phyloP scores from a whole-genome alignment of 495 filamentous ascomycete species.

The Pyrenopolyporus hunteri region DNA sequence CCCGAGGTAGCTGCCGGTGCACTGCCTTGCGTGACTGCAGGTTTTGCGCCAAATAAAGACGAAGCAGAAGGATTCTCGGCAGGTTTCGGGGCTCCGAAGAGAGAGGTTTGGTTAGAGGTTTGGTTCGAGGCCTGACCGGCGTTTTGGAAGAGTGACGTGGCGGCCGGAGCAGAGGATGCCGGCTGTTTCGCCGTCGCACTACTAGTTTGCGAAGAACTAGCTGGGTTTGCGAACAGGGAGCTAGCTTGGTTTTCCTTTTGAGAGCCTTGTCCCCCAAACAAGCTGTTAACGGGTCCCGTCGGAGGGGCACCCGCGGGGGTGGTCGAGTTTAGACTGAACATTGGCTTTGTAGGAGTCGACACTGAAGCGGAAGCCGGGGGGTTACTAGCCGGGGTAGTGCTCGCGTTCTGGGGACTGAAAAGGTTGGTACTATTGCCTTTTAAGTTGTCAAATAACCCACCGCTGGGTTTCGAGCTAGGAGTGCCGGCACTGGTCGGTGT shows the following conservation, averaged over 20 bases:
- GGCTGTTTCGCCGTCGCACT: slow-evolving; percentile 23
- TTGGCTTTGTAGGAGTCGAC: slow-evolving; percentile 44
- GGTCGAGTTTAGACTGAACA: slow-evolving; percentile 62
- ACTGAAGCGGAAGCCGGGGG: slow-evolving; percentile 15
- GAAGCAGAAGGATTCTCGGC: slow-evolving; percentile 22
- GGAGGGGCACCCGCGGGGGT: slow-evolving; percentile 71
- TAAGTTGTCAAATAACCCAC: slow-evolving; percentile 51
- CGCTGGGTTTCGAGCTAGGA: slow-evolving; percentile 45
- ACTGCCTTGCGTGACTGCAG: slow-evolving; percentile 18
- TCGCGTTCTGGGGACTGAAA: slow-evolving; percentile 51
- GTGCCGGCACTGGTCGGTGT: slow-evolving; percentile 14
- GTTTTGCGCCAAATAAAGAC: slow-evolving; percentile 30
- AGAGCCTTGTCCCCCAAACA: slow-evolving; percentile 32
- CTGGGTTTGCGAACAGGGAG: slow-evolving; percentile 23
- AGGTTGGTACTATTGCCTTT: slow-evolving; percentile 29
- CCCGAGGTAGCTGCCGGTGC: slow-evolving; percentile 1
- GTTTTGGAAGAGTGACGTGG: slow-evolving; percentile 25
- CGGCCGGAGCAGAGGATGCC: slow-evolving; percentile 9
- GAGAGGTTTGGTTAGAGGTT: background rate
- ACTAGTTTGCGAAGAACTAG: slow-evolving; percentile 14
- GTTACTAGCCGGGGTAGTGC: slow-evolving; percentile 46
- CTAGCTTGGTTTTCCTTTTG: slow-evolving; percentile 25
- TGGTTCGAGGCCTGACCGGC: slow-evolving; percentile 19
- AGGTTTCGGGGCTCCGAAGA: slow-evolving; percentile 37
- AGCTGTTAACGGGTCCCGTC: slow-evolving; percentile 30